Percentiles rank a stretch among this genome's conserved stretches.
Evolutionary conservation across 495 filamentous ascomycete species (phyloP).

Genomic region (Hypoxylon rickii): DNA sequence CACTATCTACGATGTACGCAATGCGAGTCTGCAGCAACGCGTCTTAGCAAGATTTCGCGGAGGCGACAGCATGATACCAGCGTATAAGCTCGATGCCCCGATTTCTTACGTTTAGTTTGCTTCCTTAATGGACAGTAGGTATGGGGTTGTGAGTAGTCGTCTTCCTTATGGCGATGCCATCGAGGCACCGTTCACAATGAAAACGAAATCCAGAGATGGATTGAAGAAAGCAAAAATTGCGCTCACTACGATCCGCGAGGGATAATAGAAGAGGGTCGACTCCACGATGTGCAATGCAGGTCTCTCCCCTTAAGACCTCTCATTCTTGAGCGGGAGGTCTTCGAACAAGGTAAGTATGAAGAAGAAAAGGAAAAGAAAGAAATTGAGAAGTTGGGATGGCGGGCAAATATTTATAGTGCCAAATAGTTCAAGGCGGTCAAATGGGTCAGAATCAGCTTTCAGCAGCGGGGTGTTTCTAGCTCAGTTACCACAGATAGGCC

Average conservation of each 20-base stretch:
- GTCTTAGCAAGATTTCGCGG: too few relatives aligned
- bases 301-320: slow-evolving; percentile 61
- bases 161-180: slow-evolving; percentile 23
- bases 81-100: too few relatives aligned
- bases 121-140: not conserved
- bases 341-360: not conserved
- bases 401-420: slow-evolving; percentile 4
- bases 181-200: slow-evolving; percentile 15
- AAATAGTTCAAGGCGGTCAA: too few relatives aligned
- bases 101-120: too few relatives aligned
- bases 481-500: too few relatives aligned
- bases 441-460: too few relatives aligned
- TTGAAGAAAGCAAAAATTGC: not conserved
- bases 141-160: not conserved
- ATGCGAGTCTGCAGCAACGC: too few relatives aligned
- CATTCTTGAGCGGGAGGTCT: not conserved
- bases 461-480: too few relatives aligned
- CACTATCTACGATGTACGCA: too few relatives aligned
- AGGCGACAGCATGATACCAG: too few relatives aligned
- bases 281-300: slow-evolving; percentile 82
- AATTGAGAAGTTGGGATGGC: slow-evolving; percentile 3
- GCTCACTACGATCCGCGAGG: slow-evolving; percentile 46
- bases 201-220: not conserved
- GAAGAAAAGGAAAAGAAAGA: slow-evolving; percentile 40
- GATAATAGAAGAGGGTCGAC: slow-evolving; percentile 67